phyloP scores from a whole-genome alignment of 352 stramenopile genomes.

The Phytophthora lateralis region DNA sequence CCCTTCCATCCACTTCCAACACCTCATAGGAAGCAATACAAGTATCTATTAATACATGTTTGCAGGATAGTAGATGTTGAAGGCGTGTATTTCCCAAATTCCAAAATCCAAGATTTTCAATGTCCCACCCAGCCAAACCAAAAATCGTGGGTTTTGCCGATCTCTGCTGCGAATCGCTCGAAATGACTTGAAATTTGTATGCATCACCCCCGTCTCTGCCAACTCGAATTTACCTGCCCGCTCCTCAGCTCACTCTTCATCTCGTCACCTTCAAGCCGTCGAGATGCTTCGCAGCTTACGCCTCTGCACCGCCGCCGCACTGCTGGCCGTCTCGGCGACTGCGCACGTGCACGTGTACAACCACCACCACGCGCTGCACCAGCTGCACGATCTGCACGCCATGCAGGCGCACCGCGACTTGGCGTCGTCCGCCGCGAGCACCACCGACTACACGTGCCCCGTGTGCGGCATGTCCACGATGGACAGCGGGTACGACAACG shows the following conservation, averaged over 20 bases:
- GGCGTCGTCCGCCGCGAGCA: conserved; percentile 32
- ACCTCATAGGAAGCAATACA: neutral
- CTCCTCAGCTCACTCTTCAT: conserved; percentile 20
- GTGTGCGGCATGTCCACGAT: conserved; percentile 75
- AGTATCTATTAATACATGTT: neutral
- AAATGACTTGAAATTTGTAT: conserved; percentile 17
- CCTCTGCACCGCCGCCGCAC: conserved; percentile 4
- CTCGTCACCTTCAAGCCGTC: conserved; percentile 6
- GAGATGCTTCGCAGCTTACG: conserved; percentile 22
- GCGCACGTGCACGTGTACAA: conserved; percentile 32
- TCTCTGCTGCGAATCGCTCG: too few relatives aligned
- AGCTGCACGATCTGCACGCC: conserved; percentile 39
- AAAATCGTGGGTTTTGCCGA: too few relatives aligned
- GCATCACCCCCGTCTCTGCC: conserved; percentile 15
- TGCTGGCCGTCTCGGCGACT: conserved; percentile 25
- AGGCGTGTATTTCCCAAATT: neutral
- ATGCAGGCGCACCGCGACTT: conserved; percentile 33
- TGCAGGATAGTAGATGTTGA: neutral
- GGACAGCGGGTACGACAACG: conserved; percentile 57
- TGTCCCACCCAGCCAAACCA: too few relatives aligned
- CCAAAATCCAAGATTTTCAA: too few relatives aligned
- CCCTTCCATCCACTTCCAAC: neutral
- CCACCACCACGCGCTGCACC: conserved; percentile 42
- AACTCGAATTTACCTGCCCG: neutral
- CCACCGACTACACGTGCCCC: conserved; percentile 69